Base-by-base conservation (phyloP, 345 rosid species). In the Cardamine resedifolia region DNA sequence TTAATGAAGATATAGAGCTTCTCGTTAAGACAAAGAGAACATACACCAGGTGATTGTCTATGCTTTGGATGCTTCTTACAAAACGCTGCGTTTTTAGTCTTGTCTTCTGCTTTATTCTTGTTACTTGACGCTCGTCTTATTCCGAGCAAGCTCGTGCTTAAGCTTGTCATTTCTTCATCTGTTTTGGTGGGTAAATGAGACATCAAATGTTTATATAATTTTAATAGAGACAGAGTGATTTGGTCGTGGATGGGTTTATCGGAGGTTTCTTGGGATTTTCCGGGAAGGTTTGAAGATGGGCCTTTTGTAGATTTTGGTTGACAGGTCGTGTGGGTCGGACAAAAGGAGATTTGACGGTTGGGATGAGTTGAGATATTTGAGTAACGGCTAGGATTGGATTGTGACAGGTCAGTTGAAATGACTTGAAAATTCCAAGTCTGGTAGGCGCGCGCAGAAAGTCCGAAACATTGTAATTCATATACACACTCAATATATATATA, bases 351-450 rank as follows among this genome's bases (percentile, higher is more conserved):
- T 70, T 9, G 26, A 76, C 75, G 79, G 75, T 57, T 53, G 20
- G 1, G 66, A 76, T 69, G 21, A 27, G 16, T 20, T 7, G 2
- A 24, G 1, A 12, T 14, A 19, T 31, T 34, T 38, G 0, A 52
- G 16, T 26, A 10, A 76, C 76, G 80, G 72, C 49, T 28, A 0
- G 28, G 76, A 76, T 70, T 23, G 0, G 21, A 36, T 63, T 57
- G 4, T 41, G 50, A 64, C 23, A 58, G 56, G 80, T 64, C 45
- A 38, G 71, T 63, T 43, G 28, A 38, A 61, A 49, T 38, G 76
- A 76, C 80, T 70, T 12, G 80, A 76, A 76, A 76, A 70, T 76
- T 76, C 80, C 76, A 70, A 64, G 66, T 76, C 72, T 70, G 80
- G 80, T 76, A 65, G 80, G 76, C 76, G 71, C 59, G 75, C 24